Conservation (phyloP, 1,139 yeast genomes). For the Geotrichum europaeum region DNA sequence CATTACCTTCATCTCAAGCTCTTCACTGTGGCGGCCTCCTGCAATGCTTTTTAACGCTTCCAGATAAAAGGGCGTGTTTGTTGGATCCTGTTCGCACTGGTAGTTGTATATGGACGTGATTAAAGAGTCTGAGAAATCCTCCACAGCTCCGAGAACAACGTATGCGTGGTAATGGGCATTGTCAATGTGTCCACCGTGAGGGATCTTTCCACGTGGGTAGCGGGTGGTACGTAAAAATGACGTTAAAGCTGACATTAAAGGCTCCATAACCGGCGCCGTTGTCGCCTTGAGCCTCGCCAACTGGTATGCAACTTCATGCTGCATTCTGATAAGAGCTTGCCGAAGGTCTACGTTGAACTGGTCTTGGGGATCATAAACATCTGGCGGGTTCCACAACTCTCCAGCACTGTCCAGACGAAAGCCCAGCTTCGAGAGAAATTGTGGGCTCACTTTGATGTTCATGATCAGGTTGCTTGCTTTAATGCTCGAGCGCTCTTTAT, state of each 20-base stretch:
- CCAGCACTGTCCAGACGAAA: conserved; percentile 41
- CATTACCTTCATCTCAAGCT: conserved; percentile 47
- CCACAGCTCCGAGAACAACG: conserved; percentile 47
- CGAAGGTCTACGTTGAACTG: conserved; percentile 1
- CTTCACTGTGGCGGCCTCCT: conserved; percentile 42
- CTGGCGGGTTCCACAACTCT: conserved; percentile 55
- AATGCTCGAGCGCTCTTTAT: conserved; percentile 26
- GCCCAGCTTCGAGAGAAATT: conserved; percentile 42
- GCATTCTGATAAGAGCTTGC: conserved; percentile 7
- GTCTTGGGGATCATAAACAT: conserved; percentile 37
- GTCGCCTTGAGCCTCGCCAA: background rate
- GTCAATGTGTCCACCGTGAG: background rate
- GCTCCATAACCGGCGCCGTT: background rate
- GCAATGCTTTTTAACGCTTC: conserved; percentile 57
- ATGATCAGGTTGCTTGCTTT: conserved; percentile 26
- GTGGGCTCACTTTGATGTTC: conserved; percentile 39
- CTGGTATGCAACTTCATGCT: conserved; percentile 9
- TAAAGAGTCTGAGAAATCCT: conserved; percentile 55
- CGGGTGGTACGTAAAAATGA: background rate
- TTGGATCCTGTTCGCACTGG: conserved; percentile 49
- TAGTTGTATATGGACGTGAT: conserved; percentile 57
- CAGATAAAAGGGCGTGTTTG: conserved; percentile 53
- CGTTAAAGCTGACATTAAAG: background rate
- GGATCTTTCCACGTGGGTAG: conserved; percentile 2
- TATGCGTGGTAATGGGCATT: conserved; percentile 6